Conservation (phyloP, 257 asterid genomes). For the Solanum chiquidenum region DNA sequence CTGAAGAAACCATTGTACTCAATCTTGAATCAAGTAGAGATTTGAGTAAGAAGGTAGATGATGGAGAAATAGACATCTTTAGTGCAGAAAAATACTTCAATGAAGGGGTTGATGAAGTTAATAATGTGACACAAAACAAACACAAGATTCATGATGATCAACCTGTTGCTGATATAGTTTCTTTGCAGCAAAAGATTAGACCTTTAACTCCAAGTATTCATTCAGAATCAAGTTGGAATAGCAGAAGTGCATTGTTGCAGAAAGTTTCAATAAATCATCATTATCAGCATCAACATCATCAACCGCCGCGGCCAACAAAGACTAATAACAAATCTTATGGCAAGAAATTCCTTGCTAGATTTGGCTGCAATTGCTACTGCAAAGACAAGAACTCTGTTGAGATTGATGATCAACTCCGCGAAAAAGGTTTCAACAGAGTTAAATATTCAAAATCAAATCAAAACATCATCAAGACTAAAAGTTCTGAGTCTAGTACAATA, state of each 20-base stretch:
- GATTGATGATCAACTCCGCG: slow-evolving; percentile 8
- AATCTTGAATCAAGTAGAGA: slow-evolving; percentile 19
- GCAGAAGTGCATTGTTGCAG: slow-evolving; percentile 42
- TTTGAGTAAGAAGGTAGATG: slow-evolving; percentile 25
- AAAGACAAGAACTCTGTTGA: slow-evolving; percentile 40
- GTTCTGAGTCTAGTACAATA: neutral
- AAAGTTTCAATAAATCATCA: slow-evolving; percentile 13
- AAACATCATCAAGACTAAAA: neutral
- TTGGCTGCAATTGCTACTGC: slow-evolving; percentile 58
- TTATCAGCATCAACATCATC: slow-evolving; percentile 22
- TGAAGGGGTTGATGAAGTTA: slow-evolving; percentile 19
- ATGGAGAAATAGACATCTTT: slow-evolving; percentile 66
- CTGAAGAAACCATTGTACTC: slow-evolving; percentile 29
- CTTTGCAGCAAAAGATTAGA: slow-evolving; percentile 10
- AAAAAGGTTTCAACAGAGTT: slow-evolving; percentile 9
- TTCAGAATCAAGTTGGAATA: slow-evolving; percentile 55
- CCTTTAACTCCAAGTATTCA: slow-evolving; percentile 35
- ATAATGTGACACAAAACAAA: neutral
- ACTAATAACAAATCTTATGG: slow-evolving; percentile 8
- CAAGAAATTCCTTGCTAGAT: slow-evolving; percentile 43
- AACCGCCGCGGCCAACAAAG: slow-evolving; percentile 10
- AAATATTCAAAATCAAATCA: slow-evolving; percentile 1
- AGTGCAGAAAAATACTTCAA: slow-evolving; percentile 72
- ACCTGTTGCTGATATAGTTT: slow-evolving; percentile 8
- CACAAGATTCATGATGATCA: slow-evolving; percentile 23